phyloP scores from a whole-genome alignment of 495 filamentous ascomycete genomes.

The Extremus antarcticus region DNA sequence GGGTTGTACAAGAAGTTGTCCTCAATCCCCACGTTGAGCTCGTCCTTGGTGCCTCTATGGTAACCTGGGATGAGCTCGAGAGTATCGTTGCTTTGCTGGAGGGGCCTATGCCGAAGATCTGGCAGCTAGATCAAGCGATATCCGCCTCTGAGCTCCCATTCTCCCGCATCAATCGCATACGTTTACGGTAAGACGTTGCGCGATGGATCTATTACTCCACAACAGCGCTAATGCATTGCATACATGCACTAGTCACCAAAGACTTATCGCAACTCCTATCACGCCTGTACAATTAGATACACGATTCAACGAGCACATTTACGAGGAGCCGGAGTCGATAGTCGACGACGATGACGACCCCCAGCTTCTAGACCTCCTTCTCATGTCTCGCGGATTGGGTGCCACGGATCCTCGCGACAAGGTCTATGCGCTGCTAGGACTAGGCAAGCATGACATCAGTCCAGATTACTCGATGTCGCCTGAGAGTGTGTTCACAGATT shows the following conservation, averaged over 20 bases:
- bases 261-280: constrained; percentile 1
- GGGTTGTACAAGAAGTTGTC: constrained; percentile 20
- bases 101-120: constrained; percentile 8
- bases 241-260: constrained; percentile 4
- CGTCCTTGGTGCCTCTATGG: constrained; percentile 9
- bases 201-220: no score
- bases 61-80: constrained; percentile 16
- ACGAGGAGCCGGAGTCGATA: not conserved
- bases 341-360: constrained; percentile 10
- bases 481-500: constrained; percentile 10
- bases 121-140: constrained; percentile 14
- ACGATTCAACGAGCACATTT: not conserved
- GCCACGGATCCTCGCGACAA: constrained; percentile 21
- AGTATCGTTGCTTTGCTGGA: constrained; percentile 11
- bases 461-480: constrained; percentile 14
- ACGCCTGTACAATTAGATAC: not conserved
- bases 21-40: constrained; percentile 17
- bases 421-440: constrained; percentile 16
- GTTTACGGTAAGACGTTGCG: constrained; percentile 4
- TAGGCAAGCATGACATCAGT: constrained; percentile 15
- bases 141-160: constrained; percentile 14
- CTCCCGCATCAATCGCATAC: constrained; percentile 18
- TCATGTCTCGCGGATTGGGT: constrained; percentile 15
- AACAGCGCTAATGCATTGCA: no score
- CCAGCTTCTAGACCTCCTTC: constrained; percentile 16